Base-by-base conservation (phyloP, 257 asterid species). In the Solanum appendiculatum region DNA sequence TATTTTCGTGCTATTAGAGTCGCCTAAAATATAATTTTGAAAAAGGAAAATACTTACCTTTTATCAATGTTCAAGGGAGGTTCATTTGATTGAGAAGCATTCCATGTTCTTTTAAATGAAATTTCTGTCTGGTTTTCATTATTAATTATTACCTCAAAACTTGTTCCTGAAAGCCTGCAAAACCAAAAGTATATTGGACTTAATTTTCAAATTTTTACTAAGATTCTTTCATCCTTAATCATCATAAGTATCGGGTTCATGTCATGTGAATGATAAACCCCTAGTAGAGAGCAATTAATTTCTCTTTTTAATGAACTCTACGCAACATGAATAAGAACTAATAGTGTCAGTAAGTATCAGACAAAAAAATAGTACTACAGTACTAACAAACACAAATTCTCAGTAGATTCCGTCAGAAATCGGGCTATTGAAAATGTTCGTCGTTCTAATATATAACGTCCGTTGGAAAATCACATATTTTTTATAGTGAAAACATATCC, bases 11-110 rank as follows among this genome's bases (percentile, higher is more conserved):
- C 0, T 63, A 63, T n/a, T 0, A 10, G 0, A 60, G 6, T 15
- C 31, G 3, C 12, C 33, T 83, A 44, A 5, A 1, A 5, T 4
- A n/a, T 81, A 25, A 68, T 23, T 82, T 25, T 0, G 9, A 1
- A 0, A 70, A 16, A 34, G 3, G 0, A 6, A 12, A 63, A 3
- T 46, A 44, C 1, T 44, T 75, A 89, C 98, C 96, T 93, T 88
- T 91, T 93, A 87, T 94, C 98, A 15, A 93, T 14, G 37, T 92
- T 92, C 42, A 94, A 31, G 2, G 98, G 98, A 66, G 88, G 89
- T 7, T 13, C 29, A 60, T 85, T 85, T 48, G 82, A 87, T 40
- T 80, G 84, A 48, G 90, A 86, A n/a, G 37, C 13, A 37, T 86
- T 27, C 95, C 95, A 93, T 25, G 33, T 88, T 21, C 82, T 88